Evolutionary conservation across 768 basidiomycete species (phyloP).

Genomic region (Cyathus striatus): DNA sequence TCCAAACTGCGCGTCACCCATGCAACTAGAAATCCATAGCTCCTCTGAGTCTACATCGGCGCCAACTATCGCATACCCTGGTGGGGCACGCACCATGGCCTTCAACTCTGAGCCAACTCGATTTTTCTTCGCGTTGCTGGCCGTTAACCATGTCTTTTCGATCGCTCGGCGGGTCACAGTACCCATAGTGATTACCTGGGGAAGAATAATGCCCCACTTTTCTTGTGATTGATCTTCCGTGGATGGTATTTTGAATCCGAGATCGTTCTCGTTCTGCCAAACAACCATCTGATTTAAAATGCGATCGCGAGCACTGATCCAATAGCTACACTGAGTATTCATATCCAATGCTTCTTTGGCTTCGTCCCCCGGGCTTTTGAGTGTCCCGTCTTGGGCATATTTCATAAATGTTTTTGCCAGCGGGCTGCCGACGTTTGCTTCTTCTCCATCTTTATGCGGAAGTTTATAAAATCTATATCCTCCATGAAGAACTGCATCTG

Average conservation of each 20-base stretch:
- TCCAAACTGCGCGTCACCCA: slow-evolving; percentile 98
- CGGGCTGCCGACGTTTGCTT: slow-evolving; percentile 92
- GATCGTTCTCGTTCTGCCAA: slow-evolving; percentile 56
- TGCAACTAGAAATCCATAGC: slow-evolving; percentile 96
- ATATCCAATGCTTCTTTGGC: slow-evolving; percentile 85
- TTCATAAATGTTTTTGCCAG: slow-evolving; percentile 87
- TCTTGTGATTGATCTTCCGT: slow-evolving; percentile 15
- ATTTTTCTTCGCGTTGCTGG: slow-evolving; percentile 96
- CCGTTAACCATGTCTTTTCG: slow-evolving; percentile 97
- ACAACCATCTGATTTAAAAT: slow-evolving; percentile 91
- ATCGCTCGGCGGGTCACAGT: slow-evolving; percentile 97
- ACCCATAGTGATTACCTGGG: slow-evolving; percentile 97
- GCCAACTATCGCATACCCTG: slow-evolving; percentile 91
- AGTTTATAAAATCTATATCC: slow-evolving; percentile 81
- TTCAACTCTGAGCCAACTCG: slow-evolving; percentile 98
- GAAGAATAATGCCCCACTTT: slow-evolving; percentile 89
- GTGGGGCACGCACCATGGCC: slow-evolving; percentile 93
- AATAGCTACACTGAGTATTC: slow-evolving; percentile 94
- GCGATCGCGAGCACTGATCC: slow-evolving; percentile 92
- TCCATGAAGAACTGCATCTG: slow-evolving; percentile 39
- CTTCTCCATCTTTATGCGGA: slow-evolving; percentile 94
- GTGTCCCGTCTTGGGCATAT: slow-evolving; percentile 79
- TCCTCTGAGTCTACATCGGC: slow-evolving; percentile 99
- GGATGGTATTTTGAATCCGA: slow-evolving; percentile 45
- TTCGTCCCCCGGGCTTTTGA: slow-evolving; percentile 76